phyloP scores from a whole-genome alignment of 495 filamentous ascomycete genomes.

The Podospora didyma region DNA sequence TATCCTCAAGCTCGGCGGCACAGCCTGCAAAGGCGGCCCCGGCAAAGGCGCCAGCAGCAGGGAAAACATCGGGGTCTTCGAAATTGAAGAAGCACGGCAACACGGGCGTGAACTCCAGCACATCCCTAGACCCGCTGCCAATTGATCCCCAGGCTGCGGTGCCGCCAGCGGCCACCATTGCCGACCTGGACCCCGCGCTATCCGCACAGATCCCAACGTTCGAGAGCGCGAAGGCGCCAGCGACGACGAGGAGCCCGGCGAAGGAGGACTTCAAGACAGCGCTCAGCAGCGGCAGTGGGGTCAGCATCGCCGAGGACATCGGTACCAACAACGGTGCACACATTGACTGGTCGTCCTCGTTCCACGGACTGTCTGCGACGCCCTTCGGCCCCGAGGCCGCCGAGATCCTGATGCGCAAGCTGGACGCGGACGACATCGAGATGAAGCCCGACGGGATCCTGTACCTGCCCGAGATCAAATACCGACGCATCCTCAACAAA shows the following conservation, averaged over 20 bases:
- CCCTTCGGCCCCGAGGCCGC: constrained; percentile 76
- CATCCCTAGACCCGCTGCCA: neutral
- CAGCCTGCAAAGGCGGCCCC: too few species aligned
- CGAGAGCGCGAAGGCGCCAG: neutral
- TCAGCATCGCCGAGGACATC: constrained; percentile 18
- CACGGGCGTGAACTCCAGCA: neutral
- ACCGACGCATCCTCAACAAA: constrained; percentile 81
- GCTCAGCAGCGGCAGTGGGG: constrained; percentile 18
- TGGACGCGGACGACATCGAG: constrained; percentile 76
- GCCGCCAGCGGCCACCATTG: constrained; percentile 28
- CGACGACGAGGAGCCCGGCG: neutral
- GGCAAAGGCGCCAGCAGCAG: too few species aligned
- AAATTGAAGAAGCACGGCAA: too few species aligned
- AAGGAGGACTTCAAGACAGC: constrained; percentile 6
- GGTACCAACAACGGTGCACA: neutral
- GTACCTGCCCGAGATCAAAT: constrained; percentile 98
- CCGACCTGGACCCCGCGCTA: constrained; percentile 23
- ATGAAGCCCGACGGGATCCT: constrained; percentile 95
- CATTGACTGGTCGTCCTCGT: constrained; percentile 91
- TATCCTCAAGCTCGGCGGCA: too few species aligned
- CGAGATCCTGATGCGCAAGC: constrained; percentile 62
- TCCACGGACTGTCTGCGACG: constrained; percentile 74
- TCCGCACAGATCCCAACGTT: constrained; percentile 15
- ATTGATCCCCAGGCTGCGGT: constrained; percentile 30
- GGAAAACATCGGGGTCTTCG: too few species aligned